Percentiles rank a stretch among this genome's conserved stretches.
Conservation (phyloP, 805 yeast species). For the Wickerhamiella occidentalis region DNA sequence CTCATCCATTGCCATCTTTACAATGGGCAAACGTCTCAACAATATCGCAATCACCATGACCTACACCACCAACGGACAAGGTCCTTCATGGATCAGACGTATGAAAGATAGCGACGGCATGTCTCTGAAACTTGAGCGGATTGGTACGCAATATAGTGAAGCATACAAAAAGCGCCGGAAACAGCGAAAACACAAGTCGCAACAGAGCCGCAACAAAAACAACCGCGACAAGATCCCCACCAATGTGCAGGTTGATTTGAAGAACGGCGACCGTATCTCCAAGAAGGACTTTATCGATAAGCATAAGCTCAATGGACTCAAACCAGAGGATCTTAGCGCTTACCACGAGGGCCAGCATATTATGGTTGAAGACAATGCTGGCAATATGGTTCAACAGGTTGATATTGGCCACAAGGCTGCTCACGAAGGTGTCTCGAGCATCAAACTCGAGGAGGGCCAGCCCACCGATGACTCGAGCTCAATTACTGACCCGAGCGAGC, state of each 20-base stretch:
- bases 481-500: constrained; percentile 19
- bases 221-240: constrained; percentile 12
- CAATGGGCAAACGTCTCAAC: constrained; percentile 75
- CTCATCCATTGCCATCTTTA: constrained; percentile 68
- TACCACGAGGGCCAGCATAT: constrained; percentile 60
- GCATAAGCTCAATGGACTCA: constrained; percentile 18
- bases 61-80: constrained; percentile 47
- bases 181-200: background rate
- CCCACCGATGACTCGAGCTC: background rate
- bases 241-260: constrained; percentile 15
- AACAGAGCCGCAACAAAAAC: background rate
- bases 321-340: constrained; percentile 30
- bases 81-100: constrained; percentile 71
- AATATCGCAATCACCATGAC: constrained; percentile 90
- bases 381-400: constrained; percentile 61
- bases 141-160: constrained; percentile 50
- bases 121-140: constrained; percentile 68
- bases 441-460: constrained; percentile 12
- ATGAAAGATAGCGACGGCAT: constrained; percentile 48
- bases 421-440: constrained; percentile 11
- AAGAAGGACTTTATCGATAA: constrained; percentile 18
- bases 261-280: constrained; percentile 14
- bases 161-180: background rate
- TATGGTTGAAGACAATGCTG: constrained; percentile 70
- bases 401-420: constrained; percentile 24